phyloP scores from a whole-genome alignment of 768 basidiomycete genomes.

The Podaxis mareebaensis region DNA sequence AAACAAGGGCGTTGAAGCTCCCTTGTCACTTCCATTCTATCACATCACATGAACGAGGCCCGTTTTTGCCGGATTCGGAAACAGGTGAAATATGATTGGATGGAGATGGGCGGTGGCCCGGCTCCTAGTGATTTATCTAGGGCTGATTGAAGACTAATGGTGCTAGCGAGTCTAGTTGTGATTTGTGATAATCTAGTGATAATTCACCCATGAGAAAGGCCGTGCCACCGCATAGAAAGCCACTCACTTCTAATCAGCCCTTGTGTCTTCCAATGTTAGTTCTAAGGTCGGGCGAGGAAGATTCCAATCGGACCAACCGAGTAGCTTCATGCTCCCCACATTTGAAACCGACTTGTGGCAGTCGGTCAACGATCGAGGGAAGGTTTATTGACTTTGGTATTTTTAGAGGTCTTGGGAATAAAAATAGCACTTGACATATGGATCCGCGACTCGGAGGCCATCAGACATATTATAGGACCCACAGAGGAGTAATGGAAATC shows the following conservation, averaged over 20 bases:
- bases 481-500: neutral
- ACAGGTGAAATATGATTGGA: neutral
- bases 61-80: neutral
- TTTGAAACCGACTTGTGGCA: neutral
- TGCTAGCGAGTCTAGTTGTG: neutral
- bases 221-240: too few species aligned
- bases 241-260: neutral
- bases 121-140: neutral
- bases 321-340: neutral
- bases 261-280: neutral
- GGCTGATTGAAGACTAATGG: neutral
- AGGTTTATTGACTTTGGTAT: neutral
- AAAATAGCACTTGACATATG: neutral
- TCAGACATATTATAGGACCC: neutral
- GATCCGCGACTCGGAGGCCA: neutral
- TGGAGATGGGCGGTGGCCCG: neutral
- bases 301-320: neutral
- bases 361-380: neutral
- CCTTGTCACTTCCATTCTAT: neutral
- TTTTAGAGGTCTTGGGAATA: neutral
- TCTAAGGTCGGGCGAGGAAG: neutral
- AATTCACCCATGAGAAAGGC: neutral
- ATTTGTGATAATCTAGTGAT: slow-evolving; percentile 1
- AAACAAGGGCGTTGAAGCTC: neutral
- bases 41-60: slow-evolving; percentile 5